Evolutionary conservation across 2,329 filamentous ascomycete species (phyloP).

Genomic region (Phialophora tarda): DNA sequence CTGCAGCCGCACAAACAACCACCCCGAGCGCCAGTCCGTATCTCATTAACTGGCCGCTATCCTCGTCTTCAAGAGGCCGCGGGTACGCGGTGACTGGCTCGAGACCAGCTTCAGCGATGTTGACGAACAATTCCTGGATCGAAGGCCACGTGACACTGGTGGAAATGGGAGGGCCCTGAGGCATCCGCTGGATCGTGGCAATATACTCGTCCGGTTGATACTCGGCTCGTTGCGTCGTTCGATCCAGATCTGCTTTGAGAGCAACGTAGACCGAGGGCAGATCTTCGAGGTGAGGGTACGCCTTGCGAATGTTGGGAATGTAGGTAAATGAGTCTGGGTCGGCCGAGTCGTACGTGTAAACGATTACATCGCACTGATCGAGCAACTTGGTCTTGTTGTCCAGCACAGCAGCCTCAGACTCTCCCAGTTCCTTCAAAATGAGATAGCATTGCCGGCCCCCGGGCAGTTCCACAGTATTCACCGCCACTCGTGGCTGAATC

Average conservation of each 20-base stretch:
- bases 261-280: conserved; percentile 90
- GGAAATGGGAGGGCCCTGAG: conserved; percentile 75
- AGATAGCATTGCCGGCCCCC: conserved; percentile 97
- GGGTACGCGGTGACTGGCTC: conserved; percentile 88
- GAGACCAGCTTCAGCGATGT: conserved; percentile 86
- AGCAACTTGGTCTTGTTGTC: conserved; percentile 85
- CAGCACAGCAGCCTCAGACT: conserved; percentile 83
- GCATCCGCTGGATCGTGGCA: conserved; percentile 76
- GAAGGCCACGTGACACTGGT: conserved; percentile 94
- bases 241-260: conserved; percentile 92
- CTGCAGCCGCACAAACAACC: conserved; percentile 63
- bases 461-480: conserved; percentile 94
- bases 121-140: conserved; percentile 92
- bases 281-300: conserved; percentile 83
- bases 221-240: conserved; percentile 92
- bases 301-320: conserved; percentile 78
- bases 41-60: conserved; percentile 70
- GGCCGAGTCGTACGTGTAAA: conserved; percentile 95
- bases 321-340: conserved; percentile 96
- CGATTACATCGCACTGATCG: conserved; percentile 90
- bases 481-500: conserved; percentile 89
- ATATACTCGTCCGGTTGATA: conserved; percentile 93
- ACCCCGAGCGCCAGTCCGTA: conserved; percentile 86
- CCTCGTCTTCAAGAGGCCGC: conserved; percentile 78
- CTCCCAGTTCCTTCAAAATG: conserved; percentile 91